Evolutionary conservation across 129 eudicot species (phyloP).

Genomic region (Lactuca saligna): DNA sequence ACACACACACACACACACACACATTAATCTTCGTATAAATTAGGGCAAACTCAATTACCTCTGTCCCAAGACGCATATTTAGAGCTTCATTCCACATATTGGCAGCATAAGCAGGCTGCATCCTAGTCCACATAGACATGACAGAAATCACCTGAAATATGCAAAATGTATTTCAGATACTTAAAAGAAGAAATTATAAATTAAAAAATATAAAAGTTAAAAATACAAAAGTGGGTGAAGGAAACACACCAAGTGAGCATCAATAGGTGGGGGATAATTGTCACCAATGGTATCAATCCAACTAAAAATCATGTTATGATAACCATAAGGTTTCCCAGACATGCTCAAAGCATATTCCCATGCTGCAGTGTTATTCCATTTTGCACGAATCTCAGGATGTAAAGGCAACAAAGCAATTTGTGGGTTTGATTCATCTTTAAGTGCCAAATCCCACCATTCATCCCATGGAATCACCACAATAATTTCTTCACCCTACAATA

Average conservation of each 20-base stretch:
- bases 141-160: constrained; percentile 90
- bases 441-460: constrained; percentile 97
- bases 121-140: constrained; percentile 99
- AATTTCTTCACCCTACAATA: constrained; percentile 88
- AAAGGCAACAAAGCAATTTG: constrained; percentile 90
- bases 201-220: neutral
- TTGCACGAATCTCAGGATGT: constrained; percentile 85
- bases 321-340: constrained; percentile 97
- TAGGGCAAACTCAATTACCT: constrained; percentile 48
- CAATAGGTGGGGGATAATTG: constrained; percentile 98
- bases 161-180: constrained; percentile 24
- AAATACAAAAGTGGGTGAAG: neutral
- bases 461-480: constrained; percentile 94
- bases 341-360: constrained; percentile 95
- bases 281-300: constrained; percentile 98
- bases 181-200: neutral
- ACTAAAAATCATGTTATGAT: constrained; percentile 99
- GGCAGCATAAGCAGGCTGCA: constrained; percentile 99
- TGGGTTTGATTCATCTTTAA: constrained; percentile 93
- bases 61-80: constrained; percentile 96
- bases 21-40: no score
- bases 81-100: constrained; percentile 99
- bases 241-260: constrained; percentile 94
- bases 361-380: constrained; percentile 83
- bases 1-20: neutral